These are phyloP conservation scores for Gautieria morchelliformis DNA, from an alignment of 768 basidiomycete species.

Conservation along the genomic window DNA sequence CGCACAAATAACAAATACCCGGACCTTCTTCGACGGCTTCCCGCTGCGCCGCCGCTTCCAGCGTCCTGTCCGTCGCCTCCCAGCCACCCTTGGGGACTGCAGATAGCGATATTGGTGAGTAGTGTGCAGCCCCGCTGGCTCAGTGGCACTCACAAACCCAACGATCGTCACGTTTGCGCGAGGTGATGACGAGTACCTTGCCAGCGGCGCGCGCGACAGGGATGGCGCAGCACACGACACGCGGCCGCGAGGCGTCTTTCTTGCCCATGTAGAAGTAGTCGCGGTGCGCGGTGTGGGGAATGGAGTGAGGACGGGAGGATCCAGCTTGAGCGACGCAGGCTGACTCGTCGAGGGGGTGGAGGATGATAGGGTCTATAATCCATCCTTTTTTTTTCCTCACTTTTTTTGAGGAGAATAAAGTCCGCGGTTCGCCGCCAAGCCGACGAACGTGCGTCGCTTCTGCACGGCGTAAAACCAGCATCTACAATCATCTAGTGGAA, in stretches of 20 bases:
- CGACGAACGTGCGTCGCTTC: constrained; percentile 8
- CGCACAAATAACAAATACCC: constrained; percentile 49
- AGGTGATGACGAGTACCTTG: constrained; percentile 77
- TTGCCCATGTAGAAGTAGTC: constrained; percentile 31
- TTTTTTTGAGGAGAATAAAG: neutral
- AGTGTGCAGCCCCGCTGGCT: constrained; percentile 6
- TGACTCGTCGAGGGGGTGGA: neutral
- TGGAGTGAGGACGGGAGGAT: neutral
- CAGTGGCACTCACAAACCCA: constrained; percentile 76
- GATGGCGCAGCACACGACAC: constrained; percentile 86
- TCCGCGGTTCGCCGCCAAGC: neutral
- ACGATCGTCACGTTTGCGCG: constrained; percentile 66
- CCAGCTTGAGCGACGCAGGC: neutral
- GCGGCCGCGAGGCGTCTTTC: constrained; percentile 72
- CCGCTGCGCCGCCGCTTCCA: constrained; percentile 82
- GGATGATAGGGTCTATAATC: neutral
- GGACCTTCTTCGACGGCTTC: constrained; percentile 97
- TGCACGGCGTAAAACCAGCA: neutral
- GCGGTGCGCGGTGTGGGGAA: neutral
- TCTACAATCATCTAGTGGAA: too few species aligned
- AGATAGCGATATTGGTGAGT: neutral
- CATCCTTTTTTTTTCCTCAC: neutral
- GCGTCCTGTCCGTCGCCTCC: constrained; percentile 70
- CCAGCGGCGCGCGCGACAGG: constrained; percentile 65
- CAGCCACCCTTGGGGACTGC: constrained; percentile 90